phyloP scores from a whole-genome alignment of 805 yeast species.

The Kuraishia piskuri region DNA sequence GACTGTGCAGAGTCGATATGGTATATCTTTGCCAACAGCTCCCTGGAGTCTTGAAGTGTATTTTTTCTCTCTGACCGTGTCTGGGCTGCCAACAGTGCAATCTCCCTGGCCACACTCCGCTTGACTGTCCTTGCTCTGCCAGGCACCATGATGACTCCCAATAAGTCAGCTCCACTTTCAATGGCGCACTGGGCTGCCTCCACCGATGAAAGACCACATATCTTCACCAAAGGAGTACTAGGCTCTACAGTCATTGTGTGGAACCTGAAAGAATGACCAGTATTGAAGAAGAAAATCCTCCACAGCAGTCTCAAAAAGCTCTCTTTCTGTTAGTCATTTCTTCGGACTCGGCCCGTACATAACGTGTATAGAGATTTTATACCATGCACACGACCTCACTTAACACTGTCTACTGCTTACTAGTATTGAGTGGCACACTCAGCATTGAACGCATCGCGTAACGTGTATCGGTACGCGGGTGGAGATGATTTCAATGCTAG shows the following conservation, averaged over 20 bases:
- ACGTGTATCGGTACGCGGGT: background rate
- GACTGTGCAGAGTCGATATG: slow-evolving; percentile 6
- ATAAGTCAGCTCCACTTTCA: slow-evolving; percentile 59
- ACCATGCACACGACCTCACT: background rate
- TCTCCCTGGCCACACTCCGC: slow-evolving; percentile 32
- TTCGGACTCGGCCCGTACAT: background rate
- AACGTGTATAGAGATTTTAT: background rate
- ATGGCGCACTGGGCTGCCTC: slow-evolving; percentile 71
- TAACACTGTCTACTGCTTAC: no score
- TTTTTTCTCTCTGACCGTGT: background rate
- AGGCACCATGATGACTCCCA: slow-evolving; percentile 89
- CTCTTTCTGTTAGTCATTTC: background rate
- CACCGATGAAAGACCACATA: slow-evolving; percentile 70
- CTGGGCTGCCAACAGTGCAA: slow-evolving; percentile 26
- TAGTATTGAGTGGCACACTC: no score
- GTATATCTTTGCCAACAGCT: slow-evolving; percentile 15
- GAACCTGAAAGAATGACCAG: background rate
- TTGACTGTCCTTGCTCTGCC: slow-evolving; percentile 63
- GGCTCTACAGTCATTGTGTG: background rate
- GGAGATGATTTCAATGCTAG: background rate
- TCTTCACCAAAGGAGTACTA: slow-evolving; percentile 44
- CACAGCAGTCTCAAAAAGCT: no score
- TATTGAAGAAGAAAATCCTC: no score
- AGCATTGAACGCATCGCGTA: background rate
- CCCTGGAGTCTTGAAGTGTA: slow-evolving; percentile 10